A percentile compares a stretch with the other conserved stretches of the same genome.
phyloP scores from a whole-genome alignment of 2,329 filamentous ascomycete species.

The Mycosphaerelloides madeirae region DNA sequence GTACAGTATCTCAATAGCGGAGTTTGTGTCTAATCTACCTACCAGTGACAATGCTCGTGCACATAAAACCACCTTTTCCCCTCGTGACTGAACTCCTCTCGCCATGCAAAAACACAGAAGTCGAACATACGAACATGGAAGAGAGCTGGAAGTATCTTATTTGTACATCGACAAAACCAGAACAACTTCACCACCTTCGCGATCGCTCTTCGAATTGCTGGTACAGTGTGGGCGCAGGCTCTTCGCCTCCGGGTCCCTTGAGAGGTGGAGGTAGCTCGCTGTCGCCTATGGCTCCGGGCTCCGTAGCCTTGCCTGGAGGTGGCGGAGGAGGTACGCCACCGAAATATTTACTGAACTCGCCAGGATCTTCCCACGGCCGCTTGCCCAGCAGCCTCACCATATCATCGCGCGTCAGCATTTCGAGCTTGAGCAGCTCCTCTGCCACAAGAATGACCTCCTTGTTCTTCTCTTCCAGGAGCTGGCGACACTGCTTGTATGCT shows the following conservation, averaged over 20 bases:
- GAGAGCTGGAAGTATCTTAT: neutral
- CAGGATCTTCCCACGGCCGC: slow-evolving; percentile 75
- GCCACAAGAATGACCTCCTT: slow-evolving; percentile 82
- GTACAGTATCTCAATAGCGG: no score
- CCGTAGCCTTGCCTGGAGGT: slow-evolving; percentile 8
- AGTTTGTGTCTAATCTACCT: neutral
- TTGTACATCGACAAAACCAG: neutral
- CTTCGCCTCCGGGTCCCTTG: slow-evolving; percentile 14
- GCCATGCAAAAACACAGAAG: neutral
- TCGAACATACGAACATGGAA: no score
- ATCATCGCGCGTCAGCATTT: slow-evolving; percentile 86
- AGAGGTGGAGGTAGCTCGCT: slow-evolving; percentile 20
- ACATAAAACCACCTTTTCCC: no score
- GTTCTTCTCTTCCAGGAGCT: slow-evolving; percentile 80
- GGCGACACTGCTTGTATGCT: slow-evolving; percentile 85
- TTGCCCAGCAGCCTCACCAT: slow-evolving; percentile 83
- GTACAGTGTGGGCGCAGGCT: slow-evolving; percentile 27
- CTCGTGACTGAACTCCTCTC: neutral
- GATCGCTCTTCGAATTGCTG: slow-evolving; percentile 21
- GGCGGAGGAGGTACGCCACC: slow-evolving; percentile 28
- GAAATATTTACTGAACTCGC: slow-evolving; percentile 95
- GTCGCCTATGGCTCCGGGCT: slow-evolving; percentile 13
- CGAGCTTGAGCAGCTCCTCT: slow-evolving; percentile 87
- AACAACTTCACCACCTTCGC: slow-evolving; percentile 14
- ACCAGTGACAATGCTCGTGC: no score